Evolutionary conservation across 2,329 filamentous ascomycete species (phyloP), one percentile per base, ranked within the genome.

Genomic region (Fusarium burgessii): DNA sequence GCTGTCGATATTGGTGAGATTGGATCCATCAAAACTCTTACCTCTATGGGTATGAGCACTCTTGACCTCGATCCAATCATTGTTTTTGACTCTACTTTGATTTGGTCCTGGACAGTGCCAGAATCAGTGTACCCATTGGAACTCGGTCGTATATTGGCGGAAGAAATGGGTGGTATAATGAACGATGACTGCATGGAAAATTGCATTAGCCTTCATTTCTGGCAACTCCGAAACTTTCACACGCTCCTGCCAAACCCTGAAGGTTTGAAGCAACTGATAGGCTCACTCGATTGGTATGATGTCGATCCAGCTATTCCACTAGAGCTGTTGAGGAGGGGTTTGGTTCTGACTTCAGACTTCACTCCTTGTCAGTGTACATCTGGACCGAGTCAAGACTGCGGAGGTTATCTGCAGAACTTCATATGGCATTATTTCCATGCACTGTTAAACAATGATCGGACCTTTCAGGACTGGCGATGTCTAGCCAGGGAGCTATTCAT

Each of bases 1-100:
- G 50, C 40, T 2, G 3, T 4, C 7, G 0, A 0, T 2, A 1
- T 0, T 11, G 1, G 3, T 17, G 4, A 47, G 7, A 4, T 14
- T 2, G 20, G 6, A 17, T 6, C 25, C 1, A 3, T 49, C 4
- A 8, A 23, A 1, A 4, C 12, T 0, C 15, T 55, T 1, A 2
- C n/a, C 0, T 4, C 3, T 2, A 15, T 43, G 11, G 51, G 51
- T 0, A 20, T 43, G 38, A 49, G 3, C 0, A 10, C 12, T 2
- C 20, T 15, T 18, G 46, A 33, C 3, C 7, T 32, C 2, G 7
- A 47, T 2, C 0, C 8, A 36, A 3, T 11, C 2, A 5, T 1
- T 38, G 2, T 38, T 7, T 18, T 38, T 5, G 0, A 2, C 9
- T 18, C 8, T 1, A 6, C 18, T 11, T 1, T 5, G 17, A 0